These are phyloP conservation scores for Lasiosphaeris hirsuta DNA, from an alignment of 495 filamentous ascomycete genomes.

Conservation along the genomic window DNA sequence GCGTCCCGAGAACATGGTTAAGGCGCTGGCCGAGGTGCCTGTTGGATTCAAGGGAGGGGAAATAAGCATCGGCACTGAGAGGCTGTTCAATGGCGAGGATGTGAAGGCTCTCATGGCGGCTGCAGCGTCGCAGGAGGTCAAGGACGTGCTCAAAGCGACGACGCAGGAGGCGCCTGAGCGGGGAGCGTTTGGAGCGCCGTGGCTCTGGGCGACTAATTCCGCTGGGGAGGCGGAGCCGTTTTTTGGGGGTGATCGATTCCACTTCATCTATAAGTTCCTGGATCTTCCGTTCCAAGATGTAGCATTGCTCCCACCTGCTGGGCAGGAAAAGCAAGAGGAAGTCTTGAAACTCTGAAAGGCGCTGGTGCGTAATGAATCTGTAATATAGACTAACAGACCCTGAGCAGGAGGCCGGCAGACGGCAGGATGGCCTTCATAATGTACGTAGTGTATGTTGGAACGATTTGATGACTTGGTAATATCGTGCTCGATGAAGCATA, in stretches of 20 bases:
- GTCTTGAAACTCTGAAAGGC: conserved; percentile 21
- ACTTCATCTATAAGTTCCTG: conserved; percentile 41
- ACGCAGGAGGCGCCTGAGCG: conserved; percentile 57
- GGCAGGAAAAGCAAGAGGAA: not conserved
- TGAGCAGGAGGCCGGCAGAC: too few species aligned
- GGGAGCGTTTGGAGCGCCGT: conserved; percentile 73
- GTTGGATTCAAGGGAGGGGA: conserved; percentile 10
- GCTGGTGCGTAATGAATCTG: not conserved
- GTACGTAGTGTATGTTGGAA: too few species aligned
- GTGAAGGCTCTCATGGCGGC: conserved; percentile 51
- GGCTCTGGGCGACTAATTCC: conserved; percentile 67
- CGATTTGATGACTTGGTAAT: too few species aligned
- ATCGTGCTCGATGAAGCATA: not conserved
- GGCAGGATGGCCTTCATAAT: too few species aligned
- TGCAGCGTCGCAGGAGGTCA: conserved; percentile 49
- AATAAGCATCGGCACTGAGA: not conserved
- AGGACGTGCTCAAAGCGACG: conserved; percentile 54
- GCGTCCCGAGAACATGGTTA: conserved; percentile 18
- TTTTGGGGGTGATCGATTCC: conserved; percentile 72
- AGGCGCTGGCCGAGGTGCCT: conserved; percentile 26
- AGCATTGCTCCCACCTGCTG: conserved; percentile 26
- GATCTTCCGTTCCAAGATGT: conserved; percentile 37
- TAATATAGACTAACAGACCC: not conserved
- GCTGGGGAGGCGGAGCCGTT: conserved; percentile 60
- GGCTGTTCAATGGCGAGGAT: conserved; percentile 30